Evolutionary conservation across 2,329 filamentous ascomycete species (phyloP).

Genomic region (Ascosphaera apis): DNA sequence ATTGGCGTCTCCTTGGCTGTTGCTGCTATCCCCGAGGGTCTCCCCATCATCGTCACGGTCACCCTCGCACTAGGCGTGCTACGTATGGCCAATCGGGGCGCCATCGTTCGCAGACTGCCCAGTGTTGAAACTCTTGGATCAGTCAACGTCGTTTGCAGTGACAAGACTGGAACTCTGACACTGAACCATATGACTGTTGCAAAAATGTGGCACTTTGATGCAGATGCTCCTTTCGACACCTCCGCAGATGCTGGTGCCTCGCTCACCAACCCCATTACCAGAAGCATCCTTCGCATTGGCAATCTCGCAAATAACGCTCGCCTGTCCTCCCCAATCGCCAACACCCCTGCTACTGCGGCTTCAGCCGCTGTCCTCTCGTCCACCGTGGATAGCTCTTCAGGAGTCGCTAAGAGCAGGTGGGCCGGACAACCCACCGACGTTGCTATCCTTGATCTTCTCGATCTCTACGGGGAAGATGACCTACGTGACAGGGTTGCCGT

Average conservation of each 20-base stretch:
- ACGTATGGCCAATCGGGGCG: constrained; percentile 84
- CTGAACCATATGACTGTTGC: constrained; percentile 97
- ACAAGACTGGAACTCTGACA: constrained; percentile 91
- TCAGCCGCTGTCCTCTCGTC: constrained; percentile 69
- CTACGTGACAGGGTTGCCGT: constrained; percentile 66
- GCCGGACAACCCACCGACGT: constrained; percentile 94
- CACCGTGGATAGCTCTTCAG: constrained; percentile 40
- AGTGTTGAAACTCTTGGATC: constrained; percentile 94
- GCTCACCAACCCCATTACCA: constrained; percentile 47
- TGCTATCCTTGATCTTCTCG: constrained; percentile 81
- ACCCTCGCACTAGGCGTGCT: constrained; percentile 86
- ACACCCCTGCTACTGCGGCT: constrained; percentile 43
- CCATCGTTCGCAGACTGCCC: constrained; percentile 84
- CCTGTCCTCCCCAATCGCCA: constrained; percentile 48
- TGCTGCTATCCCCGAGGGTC: constrained; percentile 81
- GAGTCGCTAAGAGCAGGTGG: constrained; percentile 61
- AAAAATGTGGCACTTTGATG: constrained; percentile 87
- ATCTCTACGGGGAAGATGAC: constrained; percentile 78
- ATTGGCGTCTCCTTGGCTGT: constrained; percentile 94
- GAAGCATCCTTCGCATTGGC: constrained; percentile 67
- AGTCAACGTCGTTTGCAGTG: constrained; percentile 98
- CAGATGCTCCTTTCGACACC: constrained; percentile 31
- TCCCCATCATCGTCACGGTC: constrained; percentile 96
- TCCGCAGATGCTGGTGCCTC: constrained; percentile 28
- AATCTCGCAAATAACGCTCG: constrained; percentile 94